A percentile compares a stretch with the other conserved stretches of the same genome.
These are phyloP conservation scores for Fomitopsis palustris DNA, from an alignment of 1,284 basidiomycete genomes.

Conservation along the genomic window DNA sequence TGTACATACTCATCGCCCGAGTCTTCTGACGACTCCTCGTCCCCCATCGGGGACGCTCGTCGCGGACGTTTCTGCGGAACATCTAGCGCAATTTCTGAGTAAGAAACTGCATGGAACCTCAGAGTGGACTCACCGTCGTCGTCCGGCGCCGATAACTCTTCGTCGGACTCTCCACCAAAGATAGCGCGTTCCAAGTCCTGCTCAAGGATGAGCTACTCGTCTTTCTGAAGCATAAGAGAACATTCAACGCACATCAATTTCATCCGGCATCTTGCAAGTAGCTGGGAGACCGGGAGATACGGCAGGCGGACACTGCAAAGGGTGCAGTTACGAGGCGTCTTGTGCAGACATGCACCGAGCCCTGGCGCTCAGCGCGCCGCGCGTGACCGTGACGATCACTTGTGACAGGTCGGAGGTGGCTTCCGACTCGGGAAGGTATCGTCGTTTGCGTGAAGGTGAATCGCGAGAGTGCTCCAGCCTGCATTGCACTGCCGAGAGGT, in stretches of 20 bases:
- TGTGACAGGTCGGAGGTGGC: too few relatives aligned
- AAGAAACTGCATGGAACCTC: neutral
- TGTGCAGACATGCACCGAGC: too few relatives aligned
- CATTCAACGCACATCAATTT: neutral
- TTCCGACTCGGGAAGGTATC: too few relatives aligned
- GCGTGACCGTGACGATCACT: too few relatives aligned
- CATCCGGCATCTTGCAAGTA: neutral
- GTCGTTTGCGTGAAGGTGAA: too few relatives aligned
- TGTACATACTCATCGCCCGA: conserved; percentile 70
- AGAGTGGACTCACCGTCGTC: conserved; percentile 48
- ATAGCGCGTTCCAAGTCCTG: conserved; percentile 58
- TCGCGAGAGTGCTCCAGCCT: too few relatives aligned
- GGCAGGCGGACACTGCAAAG: too few relatives aligned
- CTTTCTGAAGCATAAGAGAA: neutral
- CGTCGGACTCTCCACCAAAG: conserved; percentile 77
- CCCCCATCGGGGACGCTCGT: conserved; percentile 25
- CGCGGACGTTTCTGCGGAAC: conserved; percentile 29
- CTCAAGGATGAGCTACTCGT: neutral
- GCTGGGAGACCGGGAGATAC: too few relatives aligned
- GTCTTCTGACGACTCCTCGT: conserved; percentile 54
- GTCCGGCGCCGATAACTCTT: conserved; percentile 42
- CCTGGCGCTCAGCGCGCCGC: too few relatives aligned
- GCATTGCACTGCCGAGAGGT: too few relatives aligned
- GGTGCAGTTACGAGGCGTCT: too few relatives aligned
- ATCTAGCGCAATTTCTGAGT: conserved; percentile 15